These are phyloP conservation scores for Chaetomium sp. DNA, from an alignment of 2,329 filamentous ascomycete species.

Conservation along the genomic window DNA sequence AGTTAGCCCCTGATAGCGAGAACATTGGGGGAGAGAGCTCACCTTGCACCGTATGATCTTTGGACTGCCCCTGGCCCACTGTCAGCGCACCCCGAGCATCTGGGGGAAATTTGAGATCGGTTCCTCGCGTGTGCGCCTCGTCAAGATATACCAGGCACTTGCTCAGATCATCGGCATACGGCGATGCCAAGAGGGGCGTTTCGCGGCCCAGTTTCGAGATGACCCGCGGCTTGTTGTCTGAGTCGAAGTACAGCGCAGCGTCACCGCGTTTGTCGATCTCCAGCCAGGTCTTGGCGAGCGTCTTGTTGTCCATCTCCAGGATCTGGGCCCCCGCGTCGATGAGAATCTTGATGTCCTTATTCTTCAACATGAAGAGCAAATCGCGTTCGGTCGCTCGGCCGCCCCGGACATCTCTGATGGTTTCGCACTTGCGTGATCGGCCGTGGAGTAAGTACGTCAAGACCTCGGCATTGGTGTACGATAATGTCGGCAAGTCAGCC, in stretches of 20 bases:
- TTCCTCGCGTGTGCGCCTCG: constrained; percentile 54
- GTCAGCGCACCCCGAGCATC: constrained; percentile 47
- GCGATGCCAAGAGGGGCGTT: constrained; percentile 45
- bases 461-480: constrained; percentile 59
- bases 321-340: constrained; percentile 61
- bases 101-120: constrained; percentile 50
- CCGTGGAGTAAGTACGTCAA: constrained; percentile 50
- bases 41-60: constrained; percentile 58
- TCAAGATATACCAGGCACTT: constrained; percentile 53
- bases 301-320: constrained; percentile 51
- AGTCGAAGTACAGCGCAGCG: constrained; percentile 49
- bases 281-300: constrained; percentile 47
- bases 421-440: constrained; percentile 46
- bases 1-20: too few species aligned
- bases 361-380: constrained; percentile 37
- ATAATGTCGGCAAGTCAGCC: constrained; percentile 48
- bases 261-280: constrained; percentile 36
- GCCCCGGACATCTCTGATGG: constrained; percentile 30
- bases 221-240: constrained; percentile 39
- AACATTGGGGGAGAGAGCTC: constrained; percentile 1
- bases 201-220: constrained; percentile 31
- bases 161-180: constrained; percentile 47
- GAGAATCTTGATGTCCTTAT: constrained; percentile 42
- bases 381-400: constrained; percentile 38
- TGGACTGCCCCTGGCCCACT: constrained; percentile 49